Evolutionary conservation across 345 rosid genomes (phyloP).

Genomic region (Populus nigra): DNA sequence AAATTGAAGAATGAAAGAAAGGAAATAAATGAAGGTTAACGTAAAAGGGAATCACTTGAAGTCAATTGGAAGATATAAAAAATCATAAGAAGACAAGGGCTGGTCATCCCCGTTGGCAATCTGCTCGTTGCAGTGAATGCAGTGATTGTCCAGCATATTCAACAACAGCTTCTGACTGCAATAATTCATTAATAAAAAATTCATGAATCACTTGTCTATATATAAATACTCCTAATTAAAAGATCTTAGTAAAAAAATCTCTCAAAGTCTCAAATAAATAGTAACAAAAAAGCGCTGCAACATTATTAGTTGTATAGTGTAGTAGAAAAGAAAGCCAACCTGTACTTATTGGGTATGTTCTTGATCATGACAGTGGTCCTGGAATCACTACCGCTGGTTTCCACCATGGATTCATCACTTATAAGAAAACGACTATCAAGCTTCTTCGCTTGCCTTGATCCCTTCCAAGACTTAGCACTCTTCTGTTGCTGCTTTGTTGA

Average conservation of each 20-base stretch:
- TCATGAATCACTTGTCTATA: background rate
- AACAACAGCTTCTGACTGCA: constrained; percentile 40
- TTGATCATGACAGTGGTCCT: constrained; percentile 96
- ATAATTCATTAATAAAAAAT: background rate
- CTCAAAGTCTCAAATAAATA: background rate
- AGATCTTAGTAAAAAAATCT: background rate
- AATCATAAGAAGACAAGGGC: constrained; percentile 80
- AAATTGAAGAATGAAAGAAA: background rate
- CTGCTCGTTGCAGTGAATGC: constrained; percentile 82
- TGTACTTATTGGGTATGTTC: constrained; percentile 97
- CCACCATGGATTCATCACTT: constrained; percentile 48
- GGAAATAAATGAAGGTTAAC: background rate
- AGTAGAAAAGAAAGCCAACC: constrained; percentile 30
- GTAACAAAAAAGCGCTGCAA: background rate
- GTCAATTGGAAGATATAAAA: constrained; percentile 93
- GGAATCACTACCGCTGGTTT: constrained; percentile 49
- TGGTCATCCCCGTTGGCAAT: constrained; percentile 40
- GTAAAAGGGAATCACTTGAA: constrained; percentile 51
- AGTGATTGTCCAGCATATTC: constrained; percentile 88
- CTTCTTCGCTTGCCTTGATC: constrained; percentile 38
- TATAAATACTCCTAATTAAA: background rate
- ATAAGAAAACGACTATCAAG: constrained; percentile 54
- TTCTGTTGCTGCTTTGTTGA: constrained; percentile 28
- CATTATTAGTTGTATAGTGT: background rate
- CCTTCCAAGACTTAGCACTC: constrained; percentile 47